Evolutionary conservation across 345 rosid species (phyloP).

Genomic region (Microcos paniculata): DNA sequence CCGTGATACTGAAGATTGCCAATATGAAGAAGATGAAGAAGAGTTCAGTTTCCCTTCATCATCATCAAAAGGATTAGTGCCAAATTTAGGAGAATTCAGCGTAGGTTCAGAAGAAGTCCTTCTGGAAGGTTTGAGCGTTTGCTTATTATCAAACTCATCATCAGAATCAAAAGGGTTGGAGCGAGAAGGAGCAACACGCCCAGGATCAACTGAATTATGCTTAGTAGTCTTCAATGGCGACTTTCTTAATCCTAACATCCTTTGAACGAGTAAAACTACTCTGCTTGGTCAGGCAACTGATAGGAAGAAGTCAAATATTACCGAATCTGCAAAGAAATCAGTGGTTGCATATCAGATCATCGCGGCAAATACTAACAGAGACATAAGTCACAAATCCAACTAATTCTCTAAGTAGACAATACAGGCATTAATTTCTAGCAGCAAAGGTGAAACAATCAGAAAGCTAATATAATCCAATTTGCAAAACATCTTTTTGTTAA

Average conservation of each 20-base stretch:
- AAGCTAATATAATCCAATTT: neutral
- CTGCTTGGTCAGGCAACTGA: slow-evolving; percentile 11
- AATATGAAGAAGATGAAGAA: slow-evolving; percentile 39
- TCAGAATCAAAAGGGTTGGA: slow-evolving; percentile 88
- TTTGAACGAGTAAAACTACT: slow-evolving; percentile 16
- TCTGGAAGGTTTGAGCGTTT: slow-evolving; percentile 46
- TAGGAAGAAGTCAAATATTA: neutral
- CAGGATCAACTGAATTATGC: slow-evolving; percentile 54
- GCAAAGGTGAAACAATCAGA: neutral
- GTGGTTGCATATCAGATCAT: slow-evolving; percentile 6
- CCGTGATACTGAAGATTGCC: slow-evolving; percentile 36
- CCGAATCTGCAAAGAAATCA: slow-evolving; percentile 23
- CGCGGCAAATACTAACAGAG: slow-evolving; percentile 4
- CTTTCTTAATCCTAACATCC: slow-evolving; percentile 69
- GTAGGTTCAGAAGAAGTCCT: slow-evolving; percentile 62
- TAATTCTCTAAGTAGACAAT: neutral
- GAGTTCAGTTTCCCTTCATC: slow-evolving; percentile 32
- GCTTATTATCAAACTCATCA: slow-evolving; percentile 53
- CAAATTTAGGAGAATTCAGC: slow-evolving; percentile 28
- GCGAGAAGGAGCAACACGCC: slow-evolving; percentile 32
- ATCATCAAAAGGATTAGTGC: slow-evolving; percentile 62
- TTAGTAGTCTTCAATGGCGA: slow-evolving; percentile 59
- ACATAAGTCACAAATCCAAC: neutral
- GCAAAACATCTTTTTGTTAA: neutral
- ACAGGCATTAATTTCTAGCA: neutral